phyloP scores from a whole-genome alignment of 129 eudicot species.

The Smallanthus sonchifolius region DNA sequence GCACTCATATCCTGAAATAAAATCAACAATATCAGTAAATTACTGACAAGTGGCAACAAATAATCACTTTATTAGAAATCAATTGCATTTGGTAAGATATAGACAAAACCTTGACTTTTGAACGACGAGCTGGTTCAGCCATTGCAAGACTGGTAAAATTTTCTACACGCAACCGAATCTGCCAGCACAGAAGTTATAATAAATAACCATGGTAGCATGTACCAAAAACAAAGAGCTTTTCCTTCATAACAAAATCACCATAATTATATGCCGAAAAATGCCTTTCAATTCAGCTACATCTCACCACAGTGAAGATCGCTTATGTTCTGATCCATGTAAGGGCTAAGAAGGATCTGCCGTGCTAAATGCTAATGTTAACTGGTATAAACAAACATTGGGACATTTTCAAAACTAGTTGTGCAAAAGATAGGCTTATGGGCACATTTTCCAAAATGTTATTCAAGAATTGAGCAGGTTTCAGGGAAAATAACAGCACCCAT shows the following conservation, averaged over 20 bases:
- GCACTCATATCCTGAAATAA: constrained; percentile 85
- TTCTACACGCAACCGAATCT: constrained; percentile 63
- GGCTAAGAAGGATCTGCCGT: background rate
- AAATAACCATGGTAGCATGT: constrained; percentile 1
- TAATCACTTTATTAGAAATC: background rate
- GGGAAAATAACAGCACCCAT: background rate
- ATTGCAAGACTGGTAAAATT: constrained; percentile 47
- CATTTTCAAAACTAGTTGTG: background rate
- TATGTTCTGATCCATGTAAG: background rate
- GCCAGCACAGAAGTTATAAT: constrained; percentile 5
- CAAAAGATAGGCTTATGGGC: background rate
- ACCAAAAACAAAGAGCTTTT: background rate
- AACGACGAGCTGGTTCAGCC: constrained; percentile 53
- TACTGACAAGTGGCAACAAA: background rate
- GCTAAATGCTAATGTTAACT: background rate
- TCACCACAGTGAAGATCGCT: background rate
- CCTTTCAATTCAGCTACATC: background rate
- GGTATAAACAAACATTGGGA: background rate
- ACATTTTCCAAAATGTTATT: too few species aligned
- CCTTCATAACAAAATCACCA: background rate
- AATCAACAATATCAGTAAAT: background rate
- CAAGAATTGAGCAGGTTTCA: background rate
- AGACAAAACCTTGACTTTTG: constrained; percentile 74
- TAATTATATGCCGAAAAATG: background rate
- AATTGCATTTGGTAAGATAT: background rate